phyloP scores from a whole-genome alignment of 2,329 filamentous ascomycete genomes.

The Botrytis cinerea region DNA sequence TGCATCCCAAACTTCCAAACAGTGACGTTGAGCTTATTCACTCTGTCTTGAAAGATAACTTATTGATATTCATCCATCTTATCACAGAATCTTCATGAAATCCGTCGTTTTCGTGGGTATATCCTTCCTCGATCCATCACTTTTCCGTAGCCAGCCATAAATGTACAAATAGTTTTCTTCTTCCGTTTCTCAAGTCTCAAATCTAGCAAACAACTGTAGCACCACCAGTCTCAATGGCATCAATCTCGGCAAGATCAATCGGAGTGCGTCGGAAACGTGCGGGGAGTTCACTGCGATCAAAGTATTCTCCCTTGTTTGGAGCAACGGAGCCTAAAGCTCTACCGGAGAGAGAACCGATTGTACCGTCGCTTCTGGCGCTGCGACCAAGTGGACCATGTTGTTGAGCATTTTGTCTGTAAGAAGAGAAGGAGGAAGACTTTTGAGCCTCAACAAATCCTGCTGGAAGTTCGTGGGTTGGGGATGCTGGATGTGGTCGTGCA shows the following conservation, averaged over 20 bases:
- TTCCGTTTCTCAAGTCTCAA: neutral
- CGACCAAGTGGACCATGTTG: constrained; percentile 58
- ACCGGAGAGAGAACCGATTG: constrained; percentile 49
- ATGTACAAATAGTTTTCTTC: constrained; percentile 16
- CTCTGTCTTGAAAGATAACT: neutral
- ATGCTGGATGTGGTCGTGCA: constrained; percentile 57
- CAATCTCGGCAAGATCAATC: constrained; percentile 83
- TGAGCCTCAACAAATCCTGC: constrained; percentile 53
- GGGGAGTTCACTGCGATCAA: constrained; percentile 88
- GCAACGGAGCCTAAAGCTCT: constrained; percentile 70
- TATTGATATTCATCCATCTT: constrained; percentile 1
- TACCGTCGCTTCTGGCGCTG: constrained; percentile 29
- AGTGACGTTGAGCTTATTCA: neutral
- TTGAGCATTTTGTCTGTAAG: constrained; percentile 59
- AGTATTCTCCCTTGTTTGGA: constrained; percentile 73
- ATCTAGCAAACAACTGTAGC: constrained; percentile 59
- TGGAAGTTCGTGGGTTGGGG: constrained; percentile 54
- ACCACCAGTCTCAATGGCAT: constrained; percentile 91
- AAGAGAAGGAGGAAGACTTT: constrained; percentile 50
- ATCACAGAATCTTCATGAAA: constrained; percentile 5
- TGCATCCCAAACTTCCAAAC: constrained; percentile 4
- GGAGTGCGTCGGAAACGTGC: constrained; percentile 74
- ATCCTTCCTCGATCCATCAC: neutral
- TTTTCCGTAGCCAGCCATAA: constrained; percentile 14
- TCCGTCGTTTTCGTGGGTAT: constrained; percentile 12